Percentiles rank a stretch among this genome's conserved stretches.
These are phyloP conservation scores for Penicillium sp. DNA, from an alignment of 2,329 filamentous ascomycete genomes.

Conservation along the genomic window DNA sequence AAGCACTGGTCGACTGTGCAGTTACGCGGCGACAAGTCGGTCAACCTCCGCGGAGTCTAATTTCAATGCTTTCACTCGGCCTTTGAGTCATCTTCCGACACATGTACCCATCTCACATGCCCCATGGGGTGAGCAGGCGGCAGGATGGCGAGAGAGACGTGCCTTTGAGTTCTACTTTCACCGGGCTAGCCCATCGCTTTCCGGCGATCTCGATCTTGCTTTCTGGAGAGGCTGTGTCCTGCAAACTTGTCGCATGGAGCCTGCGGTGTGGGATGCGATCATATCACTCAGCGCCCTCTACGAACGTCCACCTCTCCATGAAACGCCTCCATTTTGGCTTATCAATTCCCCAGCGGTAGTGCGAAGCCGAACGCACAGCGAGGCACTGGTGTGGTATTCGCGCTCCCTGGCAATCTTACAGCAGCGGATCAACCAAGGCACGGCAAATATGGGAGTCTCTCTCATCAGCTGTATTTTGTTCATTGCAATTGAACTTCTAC, in stretches of 20 bases:
- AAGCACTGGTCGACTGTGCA: conserved; percentile 25
- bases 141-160: conserved; percentile 27
- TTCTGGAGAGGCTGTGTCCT: conserved; percentile 36
- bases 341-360: conserved; percentile 20
- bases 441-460: conserved; percentile 19
- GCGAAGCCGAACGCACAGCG: conserved; percentile 15
- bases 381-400: conserved; percentile 27
- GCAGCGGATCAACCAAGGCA: conserved; percentile 21
- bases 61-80: not conserved
- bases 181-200: conserved; percentile 27
- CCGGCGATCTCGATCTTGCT: conserved; percentile 30
- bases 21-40: conserved; percentile 6
- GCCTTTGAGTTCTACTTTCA: conserved; percentile 37
- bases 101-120: not conserved
- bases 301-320: conserved; percentile 27
- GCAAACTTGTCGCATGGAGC: conserved; percentile 31
- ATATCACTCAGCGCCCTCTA: conserved; percentile 35
- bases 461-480: conserved; percentile 27
- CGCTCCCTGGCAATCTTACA: conserved; percentile 23
- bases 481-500: conserved; percentile 26
- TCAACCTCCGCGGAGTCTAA: not conserved
- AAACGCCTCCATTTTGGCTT: conserved; percentile 13
- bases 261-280: conserved; percentile 35
- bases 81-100: not conserved
- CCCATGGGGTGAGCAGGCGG: conserved; percentile 4